Evolutionary conservation across 495 filamentous ascomycete genomes (phyloP), one percentile per base, ranked within the genome.

Genomic region (Neurospora sp.): DNA sequence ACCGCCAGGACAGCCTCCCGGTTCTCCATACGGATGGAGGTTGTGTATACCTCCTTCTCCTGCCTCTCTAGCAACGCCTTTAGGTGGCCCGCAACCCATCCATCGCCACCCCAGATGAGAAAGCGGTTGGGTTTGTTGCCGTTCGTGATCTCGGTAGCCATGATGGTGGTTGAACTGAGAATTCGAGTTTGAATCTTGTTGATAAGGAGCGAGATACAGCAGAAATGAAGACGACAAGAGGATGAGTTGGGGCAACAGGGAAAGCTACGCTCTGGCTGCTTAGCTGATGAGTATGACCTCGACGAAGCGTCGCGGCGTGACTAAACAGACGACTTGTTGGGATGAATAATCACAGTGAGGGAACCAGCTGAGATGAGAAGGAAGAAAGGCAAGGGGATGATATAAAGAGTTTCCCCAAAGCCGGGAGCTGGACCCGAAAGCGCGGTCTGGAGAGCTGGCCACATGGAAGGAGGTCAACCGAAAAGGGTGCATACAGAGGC

Each of bases 51-150:
- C 75, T 89, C 84, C 80, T 89, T 89, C 76, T 86, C 88, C 77
- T 90, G 87, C 70, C 80, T 81, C 78, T 88, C 86, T 12, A 90
- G 80, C 69, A 90, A 80, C n/a, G 79, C 80, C 81, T 90, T 89
- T 68, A 91, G 84, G 73, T 91, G 89, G 65, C 87, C 85, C 65
- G 89, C 88, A 74, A 90, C 84, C 88, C 88, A 90, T 61, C 88
- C 87, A 73, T 84, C 85, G 73, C 86, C 87, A 41, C 88, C 88
- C 88, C 88, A 90, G 71, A 90, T 87, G 37, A 90, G 79, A 74
- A 88, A 90, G 73, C 82, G 84, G 72, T 78, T 80, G 38, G 73
- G 70, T 38, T 70, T 71, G 70, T 72, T 61, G 59, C 68, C 73
- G 39, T 76, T 74, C 16, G 71, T 70, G 42, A 73, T 75, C 72